Base-by-base conservation (phyloP, 176 grass and related monocot genomes). In the Hordeum marinum region DNA sequence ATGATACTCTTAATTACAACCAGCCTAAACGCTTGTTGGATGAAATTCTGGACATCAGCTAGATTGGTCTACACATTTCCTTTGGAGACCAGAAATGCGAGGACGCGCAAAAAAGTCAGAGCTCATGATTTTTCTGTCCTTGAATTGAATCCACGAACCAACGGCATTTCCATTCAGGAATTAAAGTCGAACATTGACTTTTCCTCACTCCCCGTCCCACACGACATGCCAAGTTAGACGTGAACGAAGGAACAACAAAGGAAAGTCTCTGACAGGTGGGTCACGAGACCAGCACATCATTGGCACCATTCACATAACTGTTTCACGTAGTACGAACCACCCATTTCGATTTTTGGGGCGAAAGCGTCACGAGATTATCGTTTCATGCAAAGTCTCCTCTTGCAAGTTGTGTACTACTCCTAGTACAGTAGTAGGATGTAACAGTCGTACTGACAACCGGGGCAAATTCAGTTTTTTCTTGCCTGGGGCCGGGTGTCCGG, bases 51-150 rank as follows among this genome's bases (percentile, higher is more conserved):
- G 45, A 61, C 3, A 76, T 31, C 13, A 37, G 36, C 26, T 48
- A 48, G 24, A 25, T 24, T 4, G 69, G 39, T 3, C 25, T 42
- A 27, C 7, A 40, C 69, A 35, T 62, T 77, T 68, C 79, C 46
- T 26, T 87, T 9, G 23, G 4, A 37, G 79, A 23, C 63, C 50
- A 21, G 18, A 36, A 25, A 48, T 23, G 14, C 7, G 4, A 27
- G 68, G 50, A 42, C 52, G 68, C 24, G 59, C 21, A 0, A 32
- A 31, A 52, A 52, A 52, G 73, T 78, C 86, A 88, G 41, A 77
- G 15, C 73, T 32, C 37, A 70, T 48, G 62, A 82, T 87, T 81
- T 43, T 18, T 18, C 35, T 14, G 3, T 29, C 20, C 5, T 52
- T 17, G 48, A 52, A 20, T 66, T 76, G 15, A 85, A 78, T 59